Evolutionary conservation across 2,329 filamentous ascomycete genomes (phyloP), one percentile per base, ranked within the genome.

Genomic region (Alternaria angustiovoidea): DNA sequence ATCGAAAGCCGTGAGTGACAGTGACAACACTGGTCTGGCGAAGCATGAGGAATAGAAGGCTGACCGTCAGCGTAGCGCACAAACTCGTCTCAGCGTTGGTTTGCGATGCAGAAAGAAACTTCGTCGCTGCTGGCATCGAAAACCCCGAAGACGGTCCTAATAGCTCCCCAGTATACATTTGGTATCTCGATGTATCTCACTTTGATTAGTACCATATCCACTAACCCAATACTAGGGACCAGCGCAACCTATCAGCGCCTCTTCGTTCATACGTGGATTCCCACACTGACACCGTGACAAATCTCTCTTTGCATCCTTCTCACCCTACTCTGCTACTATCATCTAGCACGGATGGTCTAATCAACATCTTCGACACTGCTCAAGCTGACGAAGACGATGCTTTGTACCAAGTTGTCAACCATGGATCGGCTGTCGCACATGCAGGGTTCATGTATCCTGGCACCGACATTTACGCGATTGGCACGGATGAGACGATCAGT

Each of bases 291-390:
- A 87, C 87, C 56, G 82, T 89, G 55, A 89, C 87, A 2, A 83
- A 86, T 67, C 78, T 89, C 1, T 81, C 84, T 71, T 88, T 89
- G 69, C 88, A 91, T 75, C 88, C 89, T 0, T 80, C 78, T 3
- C 81, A 86, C 49, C 83, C 86, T 0, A 83, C 85, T 44, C 81
- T 91, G 16, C 84, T 94, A 6, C 83, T 94, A 11, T 92, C 91
- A 1, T 91, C 90, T 43, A 92, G 90, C 38, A 94, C 91, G 14
- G 92, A 95, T 77, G 91, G 91, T 7, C 85, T 94, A 1, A 85
- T 94, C 69, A 93, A 91, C 72, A 82, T 94, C 46, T 92, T 90
- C 78, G 89, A 95, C 79, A 90, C 87, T 18, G 83, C 84, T 48
- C 71, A 78, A 47, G 65, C 65, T 7, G 84, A 91, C 59, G 91